Percentiles rank a stretch among this genome's conserved stretches.
These are phyloP conservation scores for Malassezia yamatoensis DNA, from an alignment of 1,284 basidiomycete species.

Conservation along the genomic window DNA sequence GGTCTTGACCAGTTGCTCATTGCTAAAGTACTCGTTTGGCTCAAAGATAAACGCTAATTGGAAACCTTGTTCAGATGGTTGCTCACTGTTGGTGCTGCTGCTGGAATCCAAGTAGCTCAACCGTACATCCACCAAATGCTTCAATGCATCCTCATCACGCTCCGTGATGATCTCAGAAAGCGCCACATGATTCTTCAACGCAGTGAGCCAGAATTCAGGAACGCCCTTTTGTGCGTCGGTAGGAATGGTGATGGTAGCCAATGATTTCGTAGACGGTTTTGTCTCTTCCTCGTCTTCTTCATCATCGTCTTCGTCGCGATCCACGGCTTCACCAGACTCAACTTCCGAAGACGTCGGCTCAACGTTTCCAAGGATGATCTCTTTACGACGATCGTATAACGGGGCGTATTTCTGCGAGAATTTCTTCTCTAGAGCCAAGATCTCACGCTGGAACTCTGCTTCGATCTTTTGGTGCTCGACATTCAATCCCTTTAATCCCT, in stretches of 20 bases:
- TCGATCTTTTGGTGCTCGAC: conserved; percentile 85
- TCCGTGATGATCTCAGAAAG: conserved; percentile 85
- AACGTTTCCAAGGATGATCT: conserved; percentile 68
- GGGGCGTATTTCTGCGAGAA: conserved; percentile 76
- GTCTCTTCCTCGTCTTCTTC: conserved; percentile 50
- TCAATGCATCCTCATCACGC: conserved; percentile 66
- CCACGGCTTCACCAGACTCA: conserved; percentile 61
- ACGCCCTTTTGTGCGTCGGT: conserved; percentile 57
- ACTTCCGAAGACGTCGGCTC: conserved; percentile 74
- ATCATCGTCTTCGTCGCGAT: conserved; percentile 55
- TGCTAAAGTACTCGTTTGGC: conserved; percentile 75
- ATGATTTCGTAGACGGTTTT: conserved; percentile 42
- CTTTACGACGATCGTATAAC: conserved; percentile 73
- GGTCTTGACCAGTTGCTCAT: conserved; percentile 75
- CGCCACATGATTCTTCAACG: conserved; percentile 78
- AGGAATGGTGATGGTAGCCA: conserved; percentile 49
- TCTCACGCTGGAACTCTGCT: conserved; percentile 90
- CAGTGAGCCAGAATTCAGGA: conserved; percentile 96
- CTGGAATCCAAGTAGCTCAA: conserved; percentile 57
- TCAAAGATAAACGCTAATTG: conserved; percentile 74
- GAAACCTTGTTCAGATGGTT: conserved; percentile 66
- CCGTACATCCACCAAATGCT: conserved; percentile 61
- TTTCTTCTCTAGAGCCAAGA: conserved; percentile 94
- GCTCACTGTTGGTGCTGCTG: conserved; percentile 43
- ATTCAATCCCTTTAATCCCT: conserved; percentile 89